Evolutionary conservation across 2,329 filamentous ascomycete species (phyloP), one percentile per base, ranked within the genome.

Genomic region (Phialophora chinensis): DNA sequence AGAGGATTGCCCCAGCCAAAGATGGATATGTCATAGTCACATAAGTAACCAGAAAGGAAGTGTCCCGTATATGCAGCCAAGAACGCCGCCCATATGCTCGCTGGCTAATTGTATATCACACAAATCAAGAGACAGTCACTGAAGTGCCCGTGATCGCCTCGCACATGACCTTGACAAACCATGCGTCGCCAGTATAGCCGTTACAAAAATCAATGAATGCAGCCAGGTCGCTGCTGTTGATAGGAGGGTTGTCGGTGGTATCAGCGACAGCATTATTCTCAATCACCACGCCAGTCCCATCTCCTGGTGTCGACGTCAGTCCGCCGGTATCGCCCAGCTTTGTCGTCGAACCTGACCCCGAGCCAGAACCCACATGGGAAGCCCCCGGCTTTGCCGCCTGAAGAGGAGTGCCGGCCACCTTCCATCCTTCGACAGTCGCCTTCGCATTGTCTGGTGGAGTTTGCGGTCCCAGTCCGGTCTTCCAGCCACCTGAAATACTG

Each of bases 401-500:
- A 4, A 71, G 59, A 27, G 66, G 57, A 14, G 23, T 63, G 14
- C 67, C 67, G 20, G 63, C 38, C 8, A 69, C 44, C 33, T 70
- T 54, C 69, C 69, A 71, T 12, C 69, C 69, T 20, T 61, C n/a
- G 23, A 67, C 29, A 7, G 57, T 58, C 27, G 61, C 60, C 14
- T 56, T 63, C 3, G 68, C 63, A 29, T 65, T 70, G 6, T 35
- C 42, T 12, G 69, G 69, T 27, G 66, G 63, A 0, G 52, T 50
- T 44, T 71, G 69, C 12, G 66, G 66, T 5, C 69, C 69, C 38
- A 71, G 33, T 14, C 63, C 68, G 4, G 49, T 62, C 55, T 68
- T 70, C 66, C 66, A 68, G 14, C 68, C 69, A 7, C 69, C 68
- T 20, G 68, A 67, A n/a, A 71, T 66, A 59, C 68, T 68, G 31